Percentiles rank a stretch among this genome's conserved stretches.
Evolutionary conservation across 345 rosid species (phyloP).

Genomic region (Noccaea caerulescens): DNA sequence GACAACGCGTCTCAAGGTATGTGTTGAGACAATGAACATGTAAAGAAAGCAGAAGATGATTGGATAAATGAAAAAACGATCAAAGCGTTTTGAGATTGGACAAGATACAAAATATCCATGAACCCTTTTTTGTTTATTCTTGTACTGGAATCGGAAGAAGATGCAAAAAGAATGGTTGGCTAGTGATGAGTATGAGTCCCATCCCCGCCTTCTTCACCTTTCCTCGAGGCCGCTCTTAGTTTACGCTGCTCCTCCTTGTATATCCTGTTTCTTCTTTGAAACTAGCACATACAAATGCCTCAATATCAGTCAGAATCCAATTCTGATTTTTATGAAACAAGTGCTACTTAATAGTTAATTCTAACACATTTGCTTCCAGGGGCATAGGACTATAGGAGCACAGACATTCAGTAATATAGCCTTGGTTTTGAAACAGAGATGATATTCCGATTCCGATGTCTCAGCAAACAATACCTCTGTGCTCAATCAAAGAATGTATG

Average conservation of each 20-base stretch:
- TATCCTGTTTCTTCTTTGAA: conserved; percentile 87
- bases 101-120: conserved; percentile 33
- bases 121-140: conserved; percentile 26
- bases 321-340: not conserved
- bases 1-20: conserved; percentile 10
- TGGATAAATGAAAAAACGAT: not conserved
- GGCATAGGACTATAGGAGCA: not conserved
- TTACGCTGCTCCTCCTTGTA: conserved; percentile 99
- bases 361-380: not conserved
- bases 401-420: not conserved
- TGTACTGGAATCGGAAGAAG: conserved; percentile 8
- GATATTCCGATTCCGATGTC: not conserved
- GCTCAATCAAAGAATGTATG: not conserved
- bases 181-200: conserved; percentile 52
- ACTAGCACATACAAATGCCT: conserved; percentile 49
- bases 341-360: not conserved
- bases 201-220: conserved; percentile 56
- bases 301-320: not conserved
- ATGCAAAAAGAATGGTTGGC: conserved; percentile 14
- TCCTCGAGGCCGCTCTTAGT: conserved; percentile 77
- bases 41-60: conserved; percentile 23
- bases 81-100: conserved; percentile 15
- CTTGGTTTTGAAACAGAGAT: not conserved
- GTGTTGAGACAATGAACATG: conserved; percentile 15
- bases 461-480: not conserved